Evolutionary conservation across 2,329 filamentous ascomycete genomes (phyloP).

Genomic region (Ceratocystis alfenasii): DNA sequence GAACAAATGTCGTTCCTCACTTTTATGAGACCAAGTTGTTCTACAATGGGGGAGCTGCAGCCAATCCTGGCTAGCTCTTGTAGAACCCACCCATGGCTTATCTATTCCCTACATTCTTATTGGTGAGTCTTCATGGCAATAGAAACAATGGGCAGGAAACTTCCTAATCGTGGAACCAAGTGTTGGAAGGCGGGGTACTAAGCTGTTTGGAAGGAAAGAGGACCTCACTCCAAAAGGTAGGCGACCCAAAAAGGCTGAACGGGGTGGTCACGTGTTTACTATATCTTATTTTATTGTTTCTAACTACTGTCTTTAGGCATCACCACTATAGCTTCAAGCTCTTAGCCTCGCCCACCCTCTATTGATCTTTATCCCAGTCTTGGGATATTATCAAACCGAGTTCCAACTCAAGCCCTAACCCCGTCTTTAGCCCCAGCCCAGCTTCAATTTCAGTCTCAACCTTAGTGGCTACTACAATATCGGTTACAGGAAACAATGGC

Average conservation of each 20-base stretch:
- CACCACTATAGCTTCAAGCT: too few relatives aligned
- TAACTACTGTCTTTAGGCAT: too few relatives aligned
- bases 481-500: conserved; percentile 27
- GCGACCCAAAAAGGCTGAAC: too few relatives aligned
- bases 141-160: background rate
- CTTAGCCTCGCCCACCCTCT: too few relatives aligned
- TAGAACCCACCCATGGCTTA: background rate
- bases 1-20: background rate
- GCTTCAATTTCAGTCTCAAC: background rate
- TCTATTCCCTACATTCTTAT: background rate
- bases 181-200: too few relatives aligned
- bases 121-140: background rate
- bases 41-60: background rate
- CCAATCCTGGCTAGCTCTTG: conserved; percentile 1
- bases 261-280: too few relatives aligned
- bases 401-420: background rate
- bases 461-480: background rate
- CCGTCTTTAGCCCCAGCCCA: background rate
- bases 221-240: too few relatives aligned
- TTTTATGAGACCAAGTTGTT: background rate
- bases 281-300: too few relatives aligned
- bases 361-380: too few relatives aligned
- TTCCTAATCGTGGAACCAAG: too few relatives aligned
- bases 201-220: too few relatives aligned
- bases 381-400: too few relatives aligned